Evolutionary conservation across 495 filamentous ascomycete species (phyloP).

Genomic region (Penicillium parvum): DNA sequence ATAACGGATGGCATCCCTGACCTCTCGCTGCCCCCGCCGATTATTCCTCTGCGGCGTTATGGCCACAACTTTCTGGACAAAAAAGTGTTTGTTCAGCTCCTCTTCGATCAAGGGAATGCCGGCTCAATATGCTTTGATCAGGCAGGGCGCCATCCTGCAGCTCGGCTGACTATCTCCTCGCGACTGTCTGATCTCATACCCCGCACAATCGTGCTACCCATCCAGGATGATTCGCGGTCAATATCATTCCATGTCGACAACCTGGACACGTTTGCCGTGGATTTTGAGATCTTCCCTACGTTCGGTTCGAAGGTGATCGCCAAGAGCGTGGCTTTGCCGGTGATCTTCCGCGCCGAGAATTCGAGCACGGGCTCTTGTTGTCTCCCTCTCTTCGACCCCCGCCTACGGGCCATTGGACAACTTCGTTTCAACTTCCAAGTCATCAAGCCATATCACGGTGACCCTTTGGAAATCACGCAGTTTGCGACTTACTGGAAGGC

Average conservation of each 20-base stretch:
- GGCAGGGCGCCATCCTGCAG: constrained; percentile 90
- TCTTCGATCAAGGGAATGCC: constrained; percentile 65
- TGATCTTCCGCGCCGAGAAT: constrained; percentile 67
- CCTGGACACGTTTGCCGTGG: constrained; percentile 84
- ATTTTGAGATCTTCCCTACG: constrained; percentile 96
- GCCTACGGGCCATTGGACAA: constrained; percentile 89
- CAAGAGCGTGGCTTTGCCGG: constrained; percentile 84
- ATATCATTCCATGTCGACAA: constrained; percentile 96
- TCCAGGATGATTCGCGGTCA: constrained; percentile 88
- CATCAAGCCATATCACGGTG: constrained; percentile 93
- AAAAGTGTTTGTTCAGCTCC: constrained; percentile 89
- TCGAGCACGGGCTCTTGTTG: constrained; percentile 78
- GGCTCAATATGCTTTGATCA: constrained; percentile 88
- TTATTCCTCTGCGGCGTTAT: constrained; percentile 89
- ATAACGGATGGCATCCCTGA: constrained; percentile 85
- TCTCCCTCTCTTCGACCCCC: constrained; percentile 86
- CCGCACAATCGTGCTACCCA: constrained; percentile 87
- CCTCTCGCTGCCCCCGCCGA: constrained; percentile 89
- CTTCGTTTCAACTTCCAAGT: constrained; percentile 92
- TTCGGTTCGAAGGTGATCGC: constrained; percentile 97
- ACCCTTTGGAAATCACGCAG: constrained; percentile 90
- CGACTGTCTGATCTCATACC: constrained; percentile 95
- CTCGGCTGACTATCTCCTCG: constrained; percentile 91
- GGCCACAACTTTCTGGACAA: constrained; percentile 98
- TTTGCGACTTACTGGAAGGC: constrained; percentile 99